Evolutionary conservation across 139 green algal species (phyloP).

Genomic region (Cymbomonas tetramitiformis): DNA sequence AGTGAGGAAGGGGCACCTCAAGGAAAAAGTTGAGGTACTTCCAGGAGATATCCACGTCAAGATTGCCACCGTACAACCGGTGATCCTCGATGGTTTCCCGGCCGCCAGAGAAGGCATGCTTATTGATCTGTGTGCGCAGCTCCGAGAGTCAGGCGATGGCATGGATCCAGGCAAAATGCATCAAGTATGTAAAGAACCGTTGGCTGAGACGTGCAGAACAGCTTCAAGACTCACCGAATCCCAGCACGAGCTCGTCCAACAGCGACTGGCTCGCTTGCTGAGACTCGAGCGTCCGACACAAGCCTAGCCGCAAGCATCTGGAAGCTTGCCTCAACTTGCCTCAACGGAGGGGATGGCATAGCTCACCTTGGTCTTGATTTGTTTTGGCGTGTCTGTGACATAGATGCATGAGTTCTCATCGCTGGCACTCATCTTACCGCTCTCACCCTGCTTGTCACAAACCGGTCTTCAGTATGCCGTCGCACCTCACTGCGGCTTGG

Average conservation of each 20-base stretch:
- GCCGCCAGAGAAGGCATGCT: slow-evolving; percentile 81
- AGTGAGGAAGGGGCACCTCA: too few relatives aligned
- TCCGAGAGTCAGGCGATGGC: too few relatives aligned
- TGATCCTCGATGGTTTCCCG: slow-evolving; percentile 79
- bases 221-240: too few relatives aligned
- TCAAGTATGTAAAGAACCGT: too few relatives aligned
- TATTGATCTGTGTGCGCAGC: slow-evolving; percentile 24
- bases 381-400: slow-evolving; percentile 72
- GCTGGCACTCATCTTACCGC: slow-evolving; percentile 87
- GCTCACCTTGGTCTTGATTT: slow-evolving; percentile 69
- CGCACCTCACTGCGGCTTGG: background rate
- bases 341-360: too few relatives aligned
- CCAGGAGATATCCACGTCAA: slow-evolving; percentile 83
- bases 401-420: slow-evolving; percentile 81
- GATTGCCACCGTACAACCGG: slow-evolving; percentile 59
- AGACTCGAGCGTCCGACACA: too few relatives aligned
- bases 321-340: too few relatives aligned
- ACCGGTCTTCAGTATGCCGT: slow-evolving; percentile 32
- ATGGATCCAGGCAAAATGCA: background rate
- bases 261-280: too few relatives aligned
- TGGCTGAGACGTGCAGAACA: too few relatives aligned
- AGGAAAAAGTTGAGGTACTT: slow-evolving; percentile 98
- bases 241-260: too few relatives aligned
- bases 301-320: too few relatives aligned
- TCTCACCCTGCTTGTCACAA: too few relatives aligned